Base-by-base conservation (phyloP, 2,329 filamentous ascomycete genomes). In the Teratosphaeria epicoccoides region DNA sequence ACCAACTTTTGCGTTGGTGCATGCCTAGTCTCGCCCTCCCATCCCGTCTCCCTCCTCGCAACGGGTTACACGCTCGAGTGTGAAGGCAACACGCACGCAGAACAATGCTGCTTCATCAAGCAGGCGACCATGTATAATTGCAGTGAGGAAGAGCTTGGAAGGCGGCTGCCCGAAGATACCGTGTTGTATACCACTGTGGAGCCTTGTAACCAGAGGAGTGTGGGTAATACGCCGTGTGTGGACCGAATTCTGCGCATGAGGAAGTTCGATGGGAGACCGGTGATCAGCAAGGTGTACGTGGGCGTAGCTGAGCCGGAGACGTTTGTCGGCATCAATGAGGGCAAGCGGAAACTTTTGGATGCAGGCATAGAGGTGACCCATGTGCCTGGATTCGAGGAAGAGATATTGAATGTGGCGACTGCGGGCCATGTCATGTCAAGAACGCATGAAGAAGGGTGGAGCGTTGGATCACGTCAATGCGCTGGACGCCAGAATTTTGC, bases 1-100 rank as follows among this genome's bases (percentile, higher is more conserved):
- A 89, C 88, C 49, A 97, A 97, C 69, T 98, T 89, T 73, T 82
- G 91, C 54, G 90, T 98, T 22, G 93, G 93, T 43, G 93, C 93
- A n/a, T 69, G 95, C n/a, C 76, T 97, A 37, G 56, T 67, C 9
- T 59, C 60, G 1, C 60, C 61, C 7, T 59, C 58, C 1, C 45
- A 77, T 70, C 43, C 76, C 73, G 29, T 76, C 82, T 60, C 66
- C 71, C 29, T 94, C 52, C 75, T 94, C 24, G 80, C 86, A 0
- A 87, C 87, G 1, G 91, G 93, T 50, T 97, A 91, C 72, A 96
- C 93, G 0, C 78, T 96, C 53, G 91, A 98, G 69, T 81, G 90
- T 3, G 77, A 82, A 0, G 93, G 91, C 43, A 98, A 98, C 71
- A 97, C 93, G 0, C 93, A 98, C 65, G 93, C 93, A 3, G 93